These are phyloP conservation scores for Margaritispora aquatica DNA, from an alignment of 495 filamentous ascomycete species.

Conservation along the genomic window DNA sequence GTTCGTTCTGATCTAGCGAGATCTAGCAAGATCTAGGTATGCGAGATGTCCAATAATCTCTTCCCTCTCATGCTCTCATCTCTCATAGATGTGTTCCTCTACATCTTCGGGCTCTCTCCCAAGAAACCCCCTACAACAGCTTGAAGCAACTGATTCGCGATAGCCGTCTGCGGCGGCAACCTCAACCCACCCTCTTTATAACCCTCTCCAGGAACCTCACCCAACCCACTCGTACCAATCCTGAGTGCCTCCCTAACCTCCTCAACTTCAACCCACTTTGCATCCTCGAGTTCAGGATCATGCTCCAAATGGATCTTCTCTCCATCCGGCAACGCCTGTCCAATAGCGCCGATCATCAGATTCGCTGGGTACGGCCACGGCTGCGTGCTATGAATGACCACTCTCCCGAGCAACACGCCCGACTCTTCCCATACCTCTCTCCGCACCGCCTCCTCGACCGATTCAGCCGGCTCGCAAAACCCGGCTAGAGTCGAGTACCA, in stretches of 20 bases:
- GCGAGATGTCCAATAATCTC: not conserved
- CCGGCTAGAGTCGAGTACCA: slow-evolving; percentile 92
- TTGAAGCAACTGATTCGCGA: slow-evolving; percentile 67
- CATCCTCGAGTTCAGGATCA: slow-evolving; percentile 87
- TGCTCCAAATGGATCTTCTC: slow-evolving; percentile 79
- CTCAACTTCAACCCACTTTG: slow-evolving; percentile 73
- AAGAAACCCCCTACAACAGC: slow-evolving; percentile 35
- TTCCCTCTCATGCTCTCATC: not conserved
- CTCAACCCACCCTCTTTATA: slow-evolving; percentile 70
- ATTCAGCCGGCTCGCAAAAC: slow-evolving; percentile 92
- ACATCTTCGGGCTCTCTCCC: slow-evolving; percentile 17
- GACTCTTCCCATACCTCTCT: slow-evolving; percentile 96
- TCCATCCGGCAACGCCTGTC: slow-evolving; percentile 71
- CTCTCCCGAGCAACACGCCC: slow-evolving; percentile 76
- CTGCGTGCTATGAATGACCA: slow-evolving; percentile 88
- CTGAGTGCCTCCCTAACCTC: slow-evolving; percentile 60
- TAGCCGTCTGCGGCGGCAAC: slow-evolving; percentile 69
- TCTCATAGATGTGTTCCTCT: slow-evolving; percentile 1
- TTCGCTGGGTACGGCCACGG: slow-evolving; percentile 81
- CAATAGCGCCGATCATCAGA: slow-evolving; percentile 92
- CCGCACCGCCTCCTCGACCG: slow-evolving; percentile 89
- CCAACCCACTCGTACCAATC: slow-evolving; percentile 57
- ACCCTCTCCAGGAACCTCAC: slow-evolving; percentile 52
- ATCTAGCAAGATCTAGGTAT: not conserved
- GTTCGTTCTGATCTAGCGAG: too few relatives aligned